These are phyloP conservation scores for Beverwykella pulmonaria DNA, from an alignment of 495 filamentous ascomycete genomes.

Conservation along the genomic window DNA sequence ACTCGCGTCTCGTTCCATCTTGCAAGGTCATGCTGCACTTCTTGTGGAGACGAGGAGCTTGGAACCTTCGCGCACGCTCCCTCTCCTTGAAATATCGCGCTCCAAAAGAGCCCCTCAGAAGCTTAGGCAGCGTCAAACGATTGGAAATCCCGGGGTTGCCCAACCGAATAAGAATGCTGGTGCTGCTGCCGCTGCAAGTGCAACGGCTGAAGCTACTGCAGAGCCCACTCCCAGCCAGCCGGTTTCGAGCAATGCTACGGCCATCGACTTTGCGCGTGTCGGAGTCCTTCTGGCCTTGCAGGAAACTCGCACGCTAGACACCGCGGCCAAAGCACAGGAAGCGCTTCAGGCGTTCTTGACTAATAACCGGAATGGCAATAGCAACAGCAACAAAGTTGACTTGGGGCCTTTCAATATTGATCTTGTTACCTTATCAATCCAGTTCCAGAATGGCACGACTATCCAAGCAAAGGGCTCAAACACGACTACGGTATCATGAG, in stretches of 20 bases:
- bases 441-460: constrained; percentile 28
- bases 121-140: constrained; percentile 12
- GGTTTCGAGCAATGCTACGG: constrained; percentile 47
- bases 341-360: constrained; percentile 58
- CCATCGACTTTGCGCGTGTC: constrained; percentile 68
- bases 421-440: constrained; percentile 15
- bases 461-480: constrained; percentile 13
- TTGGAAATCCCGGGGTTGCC: constrained; percentile 4
- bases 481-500: background rate
- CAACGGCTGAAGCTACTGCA: background rate
- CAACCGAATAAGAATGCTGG: background rate
- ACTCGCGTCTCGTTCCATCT: constrained; percentile 43
- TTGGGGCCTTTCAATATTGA: constrained; percentile 39
- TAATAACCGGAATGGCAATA: constrained; percentile 44
- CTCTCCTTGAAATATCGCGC: constrained; percentile 16
- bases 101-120: constrained; percentile 1
- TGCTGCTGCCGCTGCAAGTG: constrained; percentile 9
- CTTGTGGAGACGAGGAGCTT: constrained; percentile 13
- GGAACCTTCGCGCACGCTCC: constrained; percentile 24
- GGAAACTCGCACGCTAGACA: constrained; percentile 50
- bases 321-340: constrained; percentile 60
- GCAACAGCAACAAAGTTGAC: constrained; percentile 51
- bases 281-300: constrained; percentile 66
- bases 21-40: constrained; percentile 7
- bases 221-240: constrained; percentile 23